phyloP scores from a whole-genome alignment of 2,329 filamentous ascomycete species.

The Aspergillus fumigatus region DNA sequence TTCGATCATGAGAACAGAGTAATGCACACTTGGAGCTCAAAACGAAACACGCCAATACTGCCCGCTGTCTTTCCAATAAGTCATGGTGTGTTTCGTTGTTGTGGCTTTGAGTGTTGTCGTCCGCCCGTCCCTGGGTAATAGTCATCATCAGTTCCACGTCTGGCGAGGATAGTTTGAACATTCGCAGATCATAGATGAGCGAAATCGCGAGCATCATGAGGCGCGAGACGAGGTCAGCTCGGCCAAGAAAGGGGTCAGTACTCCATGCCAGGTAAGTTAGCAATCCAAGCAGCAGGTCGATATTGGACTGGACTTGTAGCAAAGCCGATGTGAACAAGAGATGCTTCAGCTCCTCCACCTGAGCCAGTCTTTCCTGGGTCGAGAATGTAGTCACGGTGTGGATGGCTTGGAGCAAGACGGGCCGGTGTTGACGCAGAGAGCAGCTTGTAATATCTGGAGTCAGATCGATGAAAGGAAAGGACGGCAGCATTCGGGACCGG shows the following conservation, averaged over 20 bases:
- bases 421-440: slow-evolving; percentile 29
- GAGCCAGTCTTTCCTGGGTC: slow-evolving; percentile 21
- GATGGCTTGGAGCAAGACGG: slow-evolving; percentile 36
- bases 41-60: slow-evolving; percentile 28
- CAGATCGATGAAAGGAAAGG: slow-evolving; percentile 34
- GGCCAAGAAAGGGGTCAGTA: slow-evolving; percentile 30
- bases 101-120: slow-evolving; percentile 3
- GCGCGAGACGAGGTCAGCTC: slow-evolving; percentile 28
- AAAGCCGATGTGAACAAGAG: slow-evolving; percentile 26
- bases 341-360: slow-evolving; percentile 28
- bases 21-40: slow-evolving; percentile 26
- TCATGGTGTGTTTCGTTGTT: slow-evolving; percentile 9
- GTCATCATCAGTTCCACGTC: slow-evolving; percentile 29
- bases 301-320: slow-evolving; percentile 25
- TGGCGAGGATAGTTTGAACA: slow-evolving; percentile 27
- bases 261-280: slow-evolving; percentile 39
- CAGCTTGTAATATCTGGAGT: slow-evolving; percentile 21
- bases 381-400: slow-evolving; percentile 30
- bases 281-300: slow-evolving; percentile 35
- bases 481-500: slow-evolving; percentile 31
- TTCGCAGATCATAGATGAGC: slow-evolving; percentile 33
- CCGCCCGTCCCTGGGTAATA: slow-evolving; percentile 25
- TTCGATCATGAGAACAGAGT: neutral
- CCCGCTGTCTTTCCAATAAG: slow-evolving; percentile 25
- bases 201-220: slow-evolving; percentile 38